These are phyloP conservation scores for Didymella pomorum DNA, from an alignment of 2,329 filamentous ascomycete species.

Conservation along the genomic window DNA sequence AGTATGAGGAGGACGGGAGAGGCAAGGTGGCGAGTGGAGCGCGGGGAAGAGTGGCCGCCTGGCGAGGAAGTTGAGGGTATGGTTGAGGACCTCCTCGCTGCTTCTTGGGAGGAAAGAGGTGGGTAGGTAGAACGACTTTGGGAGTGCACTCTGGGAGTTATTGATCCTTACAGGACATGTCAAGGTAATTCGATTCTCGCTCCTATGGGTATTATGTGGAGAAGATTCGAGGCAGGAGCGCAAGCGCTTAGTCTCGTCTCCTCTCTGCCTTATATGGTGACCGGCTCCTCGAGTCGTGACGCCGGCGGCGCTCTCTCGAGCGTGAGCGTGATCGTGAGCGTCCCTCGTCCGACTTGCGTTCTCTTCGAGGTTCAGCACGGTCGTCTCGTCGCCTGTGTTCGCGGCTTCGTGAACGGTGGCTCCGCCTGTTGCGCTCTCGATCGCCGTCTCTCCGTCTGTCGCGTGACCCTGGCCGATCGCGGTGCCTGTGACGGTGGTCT, in stretches of 20 bases:
- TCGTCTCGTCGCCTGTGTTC: conserved; percentile 39
- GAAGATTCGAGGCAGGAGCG: too few relatives aligned
- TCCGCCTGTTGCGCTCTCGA: conserved; percentile 38
- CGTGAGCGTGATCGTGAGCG: conserved; percentile 26
- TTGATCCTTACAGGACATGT: too few relatives aligned
- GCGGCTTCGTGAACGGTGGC: conserved; percentile 43
- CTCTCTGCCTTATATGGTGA: conserved; percentile 30
- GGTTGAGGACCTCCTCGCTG: not conserved
- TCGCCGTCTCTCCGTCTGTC: conserved; percentile 39
- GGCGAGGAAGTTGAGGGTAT: not conserved
- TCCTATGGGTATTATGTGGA: too few relatives aligned
- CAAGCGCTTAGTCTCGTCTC: conserved; percentile 18
- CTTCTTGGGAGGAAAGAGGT: not conserved
- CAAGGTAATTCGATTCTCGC: too few relatives aligned
- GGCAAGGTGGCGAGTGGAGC: not conserved
- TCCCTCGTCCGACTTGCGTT: conserved; percentile 34
- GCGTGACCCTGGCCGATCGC: conserved; percentile 41
- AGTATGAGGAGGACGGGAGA: not conserved
- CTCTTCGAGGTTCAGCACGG: conserved; percentile 31
- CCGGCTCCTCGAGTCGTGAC: conserved; percentile 29
- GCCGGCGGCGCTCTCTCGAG: conserved; percentile 26
- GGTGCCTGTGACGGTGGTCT: conserved; percentile 39
- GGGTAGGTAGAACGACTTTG: too few relatives aligned
- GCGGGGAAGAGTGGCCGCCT: not conserved
- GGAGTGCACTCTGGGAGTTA: too few relatives aligned